Evolutionary conservation across 2,329 filamentous ascomycete species (phyloP), one percentile per base, ranked within the genome.

Genomic region (Neofusicoccum cordaticola): DNA sequence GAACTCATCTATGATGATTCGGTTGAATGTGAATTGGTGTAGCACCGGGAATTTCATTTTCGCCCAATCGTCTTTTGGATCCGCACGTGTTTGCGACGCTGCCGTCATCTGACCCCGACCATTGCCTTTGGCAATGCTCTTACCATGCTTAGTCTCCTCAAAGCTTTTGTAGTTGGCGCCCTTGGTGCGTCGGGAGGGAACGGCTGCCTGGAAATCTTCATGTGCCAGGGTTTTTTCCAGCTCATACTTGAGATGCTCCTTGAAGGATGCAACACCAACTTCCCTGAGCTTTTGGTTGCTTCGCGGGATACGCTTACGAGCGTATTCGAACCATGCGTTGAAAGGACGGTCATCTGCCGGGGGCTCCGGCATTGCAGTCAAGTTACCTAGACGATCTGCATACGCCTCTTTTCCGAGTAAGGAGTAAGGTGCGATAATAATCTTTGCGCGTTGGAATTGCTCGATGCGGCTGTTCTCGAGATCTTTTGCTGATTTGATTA

Each of bases 1-100:
- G 68, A 86, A 89, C 68, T 90, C 88, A 66, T 90, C 88, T 1
- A 89, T 78, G 1, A 90, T 81, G 0, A 90, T 65, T 5, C 88
- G 80, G 63, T 84, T 84, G 71, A 85, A 90, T 2, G 77, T 73
- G 70, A 89, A 90, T 69, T 86, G 81, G 66, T 90, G 86, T 0
- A 90, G 70, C 0, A 86, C 71, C 1, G 79, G 78, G 7, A 63
- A 66, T 12, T 68, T 64, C 52, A 74, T 70, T 4, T 67, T 65
- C 22, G 67, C 67, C 72, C 75, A 77, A 60, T 73, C 69, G n/a
- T 17, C 31, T 15, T 51, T 51, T 3, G 4, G 12, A 7, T 51
- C 4, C 17, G 34, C 19, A 2, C 19, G 7, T 3, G 37, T 52
- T 13, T 3, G 17, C 2, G 13, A 12, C 35, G 15, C 31, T 42